Percentiles rank a stretch among this genome's conserved stretches.
phyloP scores from a whole-genome alignment of 441 rosid species.

The Arabidopsis lyrata region DNA sequence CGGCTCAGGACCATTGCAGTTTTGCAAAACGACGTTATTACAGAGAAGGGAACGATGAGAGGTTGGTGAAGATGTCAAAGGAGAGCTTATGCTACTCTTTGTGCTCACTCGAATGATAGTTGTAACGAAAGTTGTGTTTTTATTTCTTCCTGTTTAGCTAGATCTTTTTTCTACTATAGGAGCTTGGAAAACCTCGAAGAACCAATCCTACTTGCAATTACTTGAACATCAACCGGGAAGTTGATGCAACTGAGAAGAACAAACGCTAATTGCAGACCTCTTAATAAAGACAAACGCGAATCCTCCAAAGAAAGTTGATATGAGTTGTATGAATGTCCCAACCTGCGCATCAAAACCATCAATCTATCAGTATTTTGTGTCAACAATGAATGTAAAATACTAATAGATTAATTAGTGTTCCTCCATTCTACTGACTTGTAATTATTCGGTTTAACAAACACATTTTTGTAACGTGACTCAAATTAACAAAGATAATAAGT shows the following conservation, averaged over 20 bases:
- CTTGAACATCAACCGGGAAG: too few species aligned
- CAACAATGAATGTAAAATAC: too few species aligned
- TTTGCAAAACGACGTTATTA: not conserved
- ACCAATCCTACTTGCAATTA: not conserved
- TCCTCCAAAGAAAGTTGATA: not conserved
- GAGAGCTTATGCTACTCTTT: not conserved
- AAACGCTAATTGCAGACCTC: not conserved
- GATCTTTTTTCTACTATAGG: not conserved
- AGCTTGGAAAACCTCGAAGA: not conserved
- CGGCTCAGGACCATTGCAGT: not conserved
- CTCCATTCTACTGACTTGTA: too few species aligned
- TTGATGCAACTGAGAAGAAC: not conserved
- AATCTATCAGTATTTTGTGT: not conserved
- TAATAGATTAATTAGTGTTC: too few species aligned
- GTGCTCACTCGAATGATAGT: not conserved
- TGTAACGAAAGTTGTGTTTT: not conserved
- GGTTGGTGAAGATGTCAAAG: not conserved
- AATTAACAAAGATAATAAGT: not conserved
- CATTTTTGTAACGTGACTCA: not conserved
- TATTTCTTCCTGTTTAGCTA: too few species aligned
- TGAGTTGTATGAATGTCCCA: not conserved
- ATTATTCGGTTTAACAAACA: too few species aligned
- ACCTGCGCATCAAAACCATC: not conserved
- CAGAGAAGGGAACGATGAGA: not conserved
- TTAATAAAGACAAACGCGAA: not conserved